phyloP scores from a whole-genome alignment of 495 filamentous ascomycete genomes.

The Gamarada debralockiae region DNA sequence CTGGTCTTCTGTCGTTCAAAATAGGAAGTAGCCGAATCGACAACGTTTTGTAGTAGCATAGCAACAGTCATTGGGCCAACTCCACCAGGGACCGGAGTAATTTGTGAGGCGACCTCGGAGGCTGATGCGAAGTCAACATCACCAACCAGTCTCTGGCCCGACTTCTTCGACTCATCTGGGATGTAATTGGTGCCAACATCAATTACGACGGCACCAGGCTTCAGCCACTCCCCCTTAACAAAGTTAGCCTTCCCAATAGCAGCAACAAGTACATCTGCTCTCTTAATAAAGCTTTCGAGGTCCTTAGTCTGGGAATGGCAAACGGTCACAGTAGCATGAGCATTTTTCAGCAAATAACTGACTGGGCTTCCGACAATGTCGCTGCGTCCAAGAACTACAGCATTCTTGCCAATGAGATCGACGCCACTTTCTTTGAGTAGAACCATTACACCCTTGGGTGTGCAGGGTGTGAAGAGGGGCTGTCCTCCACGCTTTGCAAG shows the following conservation, averaged over 20 bases:
- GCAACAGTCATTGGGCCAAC: slow-evolving; percentile 98
- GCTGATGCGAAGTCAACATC: slow-evolving; percentile 93
- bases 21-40: slow-evolving; percentile 73
- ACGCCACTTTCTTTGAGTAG: slow-evolving; percentile 81
- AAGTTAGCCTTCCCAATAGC: slow-evolving; percentile 87
- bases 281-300: slow-evolving; percentile 68
- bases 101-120: slow-evolving; percentile 82
- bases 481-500: slow-evolving; percentile 88
- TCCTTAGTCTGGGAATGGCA: slow-evolving; percentile 87
- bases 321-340: slow-evolving; percentile 92
- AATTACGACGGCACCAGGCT: slow-evolving; percentile 89
- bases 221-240: slow-evolving; percentile 92
- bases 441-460: slow-evolving; percentile 95
- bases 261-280: slow-evolving; percentile 84
- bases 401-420: slow-evolving; percentile 81
- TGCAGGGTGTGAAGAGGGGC: slow-evolving; percentile 89
- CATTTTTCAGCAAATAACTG: slow-evolving; percentile 90
- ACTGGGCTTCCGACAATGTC: slow-evolving; percentile 97
- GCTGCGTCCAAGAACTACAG: slow-evolving; percentile 90
- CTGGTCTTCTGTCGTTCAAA: slow-evolving; percentile 79
- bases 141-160: slow-evolving; percentile 87
- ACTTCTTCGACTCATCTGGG: slow-evolving; percentile 89
- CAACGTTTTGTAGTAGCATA: slow-evolving; percentile 93
- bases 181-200: slow-evolving; percentile 98
- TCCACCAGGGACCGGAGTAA: slow-evolving; percentile 94